Conservation (phyloP, 1,284 basidiomycete species). For the Hemileia vastatrix region DNA sequence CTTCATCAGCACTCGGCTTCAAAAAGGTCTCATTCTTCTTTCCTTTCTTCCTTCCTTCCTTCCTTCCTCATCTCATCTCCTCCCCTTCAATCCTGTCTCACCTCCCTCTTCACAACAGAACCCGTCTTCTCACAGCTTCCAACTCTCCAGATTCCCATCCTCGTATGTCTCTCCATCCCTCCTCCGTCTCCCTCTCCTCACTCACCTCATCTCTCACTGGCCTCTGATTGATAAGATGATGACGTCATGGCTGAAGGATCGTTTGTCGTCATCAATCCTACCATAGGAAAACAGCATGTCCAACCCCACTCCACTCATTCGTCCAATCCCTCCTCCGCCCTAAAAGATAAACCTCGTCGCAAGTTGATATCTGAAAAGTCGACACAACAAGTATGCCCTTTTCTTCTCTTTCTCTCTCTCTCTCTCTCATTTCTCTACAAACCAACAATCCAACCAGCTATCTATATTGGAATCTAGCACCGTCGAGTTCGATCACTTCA, state of each 20-base stretch:
- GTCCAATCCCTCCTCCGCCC: too few relatives aligned
- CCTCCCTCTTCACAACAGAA: neutral
- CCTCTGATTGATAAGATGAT: too few relatives aligned
- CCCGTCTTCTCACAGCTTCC: constrained; percentile 2
- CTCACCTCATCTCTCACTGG: neutral
- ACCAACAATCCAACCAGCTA: neutral
- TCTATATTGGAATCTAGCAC: constrained; percentile 2
- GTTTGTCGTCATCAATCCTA: too few relatives aligned
- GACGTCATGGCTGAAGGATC: too few relatives aligned
- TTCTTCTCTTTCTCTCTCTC: too few relatives aligned
- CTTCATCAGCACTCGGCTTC: neutral
- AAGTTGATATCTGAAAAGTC: too few relatives aligned
- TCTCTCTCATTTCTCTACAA: too few relatives aligned
- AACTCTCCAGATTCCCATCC: neutral
- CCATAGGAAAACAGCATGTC: too few relatives aligned
- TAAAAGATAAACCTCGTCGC: too few relatives aligned
- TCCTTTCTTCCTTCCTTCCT: neutral
- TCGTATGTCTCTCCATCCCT: neutral
- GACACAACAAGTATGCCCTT: too few relatives aligned
- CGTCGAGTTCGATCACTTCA: neutral
- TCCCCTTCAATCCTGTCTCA: neutral
- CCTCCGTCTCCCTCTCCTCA: neutral
- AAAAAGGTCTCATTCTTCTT: constrained; percentile 2
- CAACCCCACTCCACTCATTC: too few relatives aligned
- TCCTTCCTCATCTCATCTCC: too few relatives aligned